These are phyloP conservation scores for Eucalyptus viminalis DNA, from an alignment of 345 rosid species.

Conservation along the genomic window DNA sequence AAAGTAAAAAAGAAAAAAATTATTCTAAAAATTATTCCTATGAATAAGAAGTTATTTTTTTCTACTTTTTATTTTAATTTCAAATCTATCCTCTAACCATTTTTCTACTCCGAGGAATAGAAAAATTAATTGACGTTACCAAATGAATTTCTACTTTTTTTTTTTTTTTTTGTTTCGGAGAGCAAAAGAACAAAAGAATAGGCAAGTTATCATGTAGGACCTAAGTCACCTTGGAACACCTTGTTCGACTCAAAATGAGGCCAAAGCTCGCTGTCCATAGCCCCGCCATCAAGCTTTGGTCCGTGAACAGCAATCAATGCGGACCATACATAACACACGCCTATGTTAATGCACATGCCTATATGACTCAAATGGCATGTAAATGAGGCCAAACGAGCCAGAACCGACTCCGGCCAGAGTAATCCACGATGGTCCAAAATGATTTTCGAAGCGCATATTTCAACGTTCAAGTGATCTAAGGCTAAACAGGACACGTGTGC, in stretches of 20 bases:
- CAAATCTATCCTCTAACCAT: fast-evolving
- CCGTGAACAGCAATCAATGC: neutral
- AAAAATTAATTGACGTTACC: no score
- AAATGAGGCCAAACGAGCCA: neutral
- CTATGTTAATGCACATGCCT: neutral
- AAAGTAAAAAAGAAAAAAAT: no score
- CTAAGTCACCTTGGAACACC: neutral
- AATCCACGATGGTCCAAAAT: no score
- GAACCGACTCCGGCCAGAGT: neutral
- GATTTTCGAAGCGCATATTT: no score
- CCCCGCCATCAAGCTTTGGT: no score
- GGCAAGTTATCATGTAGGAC: no score
- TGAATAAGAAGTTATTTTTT: no score
- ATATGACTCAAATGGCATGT: neutral
- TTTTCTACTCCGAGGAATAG: fast-evolving
- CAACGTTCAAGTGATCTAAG: no score
- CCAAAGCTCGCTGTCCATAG: neutral
- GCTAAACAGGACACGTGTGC: no score
- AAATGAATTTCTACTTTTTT: no score
- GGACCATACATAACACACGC: neutral
- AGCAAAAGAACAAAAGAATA: no score
- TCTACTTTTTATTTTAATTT: fast-evolving
- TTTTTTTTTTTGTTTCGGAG: fast-evolving
- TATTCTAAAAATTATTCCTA: no score
- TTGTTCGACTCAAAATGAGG: neutral